Base-by-base conservation (phyloP, 2,329 filamentous ascomycete genomes). In the Alternaria sp. region DNA sequence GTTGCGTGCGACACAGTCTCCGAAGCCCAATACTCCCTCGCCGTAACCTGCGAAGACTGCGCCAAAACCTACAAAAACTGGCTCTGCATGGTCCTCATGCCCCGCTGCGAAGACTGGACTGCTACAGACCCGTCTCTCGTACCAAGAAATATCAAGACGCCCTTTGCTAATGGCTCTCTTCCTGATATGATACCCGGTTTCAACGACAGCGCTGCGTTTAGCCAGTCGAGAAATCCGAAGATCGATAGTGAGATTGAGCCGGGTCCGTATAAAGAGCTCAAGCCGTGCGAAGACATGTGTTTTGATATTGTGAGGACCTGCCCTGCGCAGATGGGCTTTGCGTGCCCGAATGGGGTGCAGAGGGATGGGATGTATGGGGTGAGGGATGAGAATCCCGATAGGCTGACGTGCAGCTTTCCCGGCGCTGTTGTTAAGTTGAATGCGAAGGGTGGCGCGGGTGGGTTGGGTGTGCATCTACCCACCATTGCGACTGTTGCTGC, bases 11-110 rank as follows among this genome's bases (percentile, higher is more conserved):
- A 97, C 72, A 90, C 93, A 3, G 87, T 87, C 0, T 81, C 87
- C 2, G 89, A 90, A 32, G 88, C 91, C 13, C 87, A 88, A 67
- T 99, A 97, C 81, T 97, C 93, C 1, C 88, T 98, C 13, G 91
- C 89, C 2, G 88, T 89, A 45, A 87, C 81, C 69, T 99, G 96
- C 83, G 80, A 83, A 46, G 87, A 96, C 79, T 99, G 96, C 80
- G 87, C 84, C 15, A 74, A 77, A 1, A 93, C 93, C 9, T 99
- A 99, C 85, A 97, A 96, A 79, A 85, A 89, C 74, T 99, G 96
- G 96, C 89, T 99, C 19, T 99, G 96, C 82, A 91, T 93, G 23
- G 93, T 98, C 26, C 91, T 89, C 15, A 96, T 99, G 65, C 96
- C 96, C 1, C 91, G 94, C 28, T 99, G 96, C 82, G 90, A 93